phyloP scores from a whole-genome alignment of 371 early-diverging fungal genomes.

The Mucor piriformis region DNA sequence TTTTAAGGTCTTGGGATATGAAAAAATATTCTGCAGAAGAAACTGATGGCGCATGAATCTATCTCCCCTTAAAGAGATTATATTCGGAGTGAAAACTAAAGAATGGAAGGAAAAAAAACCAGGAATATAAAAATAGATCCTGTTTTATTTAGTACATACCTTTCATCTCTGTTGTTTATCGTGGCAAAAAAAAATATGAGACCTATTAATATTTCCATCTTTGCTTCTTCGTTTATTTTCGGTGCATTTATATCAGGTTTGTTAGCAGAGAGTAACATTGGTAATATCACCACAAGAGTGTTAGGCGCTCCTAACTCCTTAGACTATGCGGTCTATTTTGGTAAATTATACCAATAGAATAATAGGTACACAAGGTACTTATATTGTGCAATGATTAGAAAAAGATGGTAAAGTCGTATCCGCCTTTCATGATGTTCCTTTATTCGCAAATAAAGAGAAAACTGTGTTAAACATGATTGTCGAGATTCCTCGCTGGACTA shows the following conservation, averaged over 20 bases:
- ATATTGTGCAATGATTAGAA: no score
- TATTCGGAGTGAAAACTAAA: no score
- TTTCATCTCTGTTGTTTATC: no score
- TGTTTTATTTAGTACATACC: no score
- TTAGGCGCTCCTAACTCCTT: conserved; percentile 88
- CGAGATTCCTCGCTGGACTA: conserved; percentile 97
- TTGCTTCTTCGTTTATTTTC: conserved; percentile 10
- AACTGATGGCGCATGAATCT: no score
- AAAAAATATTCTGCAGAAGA: no score
- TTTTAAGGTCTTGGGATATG: no score
- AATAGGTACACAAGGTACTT: not conserved
- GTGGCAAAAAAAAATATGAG: conserved; percentile 4
- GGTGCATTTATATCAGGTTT: not conserved
- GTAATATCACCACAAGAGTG: conserved; percentile 69
- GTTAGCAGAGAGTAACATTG: not conserved
- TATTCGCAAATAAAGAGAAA: conserved; percentile 78
- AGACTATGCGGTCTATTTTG: conserved; percentile 86
- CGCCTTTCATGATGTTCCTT: conserved; percentile 96
- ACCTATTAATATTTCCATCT: not conserved
- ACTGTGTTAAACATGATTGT: conserved; percentile 88
- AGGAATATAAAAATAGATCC: no score
- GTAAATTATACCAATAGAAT: conserved; percentile 43
- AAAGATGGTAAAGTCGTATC: conserved; percentile 66
- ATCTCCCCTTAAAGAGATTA: no score
- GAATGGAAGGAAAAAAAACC: no score